Percentiles rank a stretch among this genome's conserved stretches.
Conservation (phyloP, 345 rosid genomes). For the Draba incana region DNA sequence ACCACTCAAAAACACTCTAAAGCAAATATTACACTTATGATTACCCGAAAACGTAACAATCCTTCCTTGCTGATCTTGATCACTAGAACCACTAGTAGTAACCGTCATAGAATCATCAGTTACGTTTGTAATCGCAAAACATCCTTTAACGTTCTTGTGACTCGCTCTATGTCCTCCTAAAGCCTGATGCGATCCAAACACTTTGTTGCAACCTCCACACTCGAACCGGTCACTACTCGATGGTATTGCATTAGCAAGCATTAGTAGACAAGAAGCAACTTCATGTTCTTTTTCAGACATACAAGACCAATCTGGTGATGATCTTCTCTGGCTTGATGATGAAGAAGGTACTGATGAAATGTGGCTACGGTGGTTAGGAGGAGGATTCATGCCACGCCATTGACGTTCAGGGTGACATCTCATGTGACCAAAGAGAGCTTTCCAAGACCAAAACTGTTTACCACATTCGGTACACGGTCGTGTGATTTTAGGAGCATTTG, state of each 20-base stretch:
- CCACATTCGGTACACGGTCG: constrained; percentile 93
- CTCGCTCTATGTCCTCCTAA: constrained; percentile 89
- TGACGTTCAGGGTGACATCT: constrained; percentile 94
- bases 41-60: constrained; percentile 41
- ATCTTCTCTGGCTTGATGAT: constrained; percentile 25
- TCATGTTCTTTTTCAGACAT: constrained; percentile 69
- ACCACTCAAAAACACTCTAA: constrained; percentile 63
- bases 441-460: constrained; percentile 84
- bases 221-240: constrained; percentile 48
- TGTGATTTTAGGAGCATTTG: constrained; percentile 71
- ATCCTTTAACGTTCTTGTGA: constrained; percentile 84
- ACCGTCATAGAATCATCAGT: constrained; percentile 37
- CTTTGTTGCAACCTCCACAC: constrained; percentile 86
- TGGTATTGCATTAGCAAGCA: constrained; percentile 47
- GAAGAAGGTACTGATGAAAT: constrained; percentile 1
- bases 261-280: constrained; percentile 66
- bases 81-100: constrained; percentile 6
- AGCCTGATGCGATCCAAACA: constrained; percentile 84
- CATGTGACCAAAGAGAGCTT: constrained; percentile 96
- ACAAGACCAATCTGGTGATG: constrained; percentile 11
- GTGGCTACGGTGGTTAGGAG: constrained; percentile 48
- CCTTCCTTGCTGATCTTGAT: constrained; percentile 34
- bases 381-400: constrained; percentile 82
- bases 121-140: constrained; percentile 62
- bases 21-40: constrained; percentile 68